Conservation (phyloP, 257 asterid genomes). For the Asclepias syriaca region DNA sequence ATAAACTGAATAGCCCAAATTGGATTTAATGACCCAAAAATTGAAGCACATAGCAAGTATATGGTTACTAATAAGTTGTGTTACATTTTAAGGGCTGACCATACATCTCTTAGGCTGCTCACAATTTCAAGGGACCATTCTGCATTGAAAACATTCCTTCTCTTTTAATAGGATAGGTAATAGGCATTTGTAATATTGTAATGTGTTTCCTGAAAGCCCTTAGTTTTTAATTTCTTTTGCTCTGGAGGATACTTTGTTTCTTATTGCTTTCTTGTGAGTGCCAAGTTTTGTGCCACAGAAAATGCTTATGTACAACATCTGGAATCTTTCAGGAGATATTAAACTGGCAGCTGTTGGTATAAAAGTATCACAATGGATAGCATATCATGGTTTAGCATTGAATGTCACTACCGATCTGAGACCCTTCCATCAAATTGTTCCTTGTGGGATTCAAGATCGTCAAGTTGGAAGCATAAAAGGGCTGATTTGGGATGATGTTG, state of each 20-base stretch:
- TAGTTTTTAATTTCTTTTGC: background rate
- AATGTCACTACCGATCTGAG: slow-evolving; percentile 64
- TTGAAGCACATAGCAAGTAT: background rate
- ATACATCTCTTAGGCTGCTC: background rate
- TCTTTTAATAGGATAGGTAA: too few relatives aligned
- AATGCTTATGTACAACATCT: slow-evolving; percentile 4
- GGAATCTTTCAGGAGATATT: slow-evolving; percentile 43
- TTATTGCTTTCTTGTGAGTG: background rate
- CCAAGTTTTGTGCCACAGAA: background rate
- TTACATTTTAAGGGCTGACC: background rate
- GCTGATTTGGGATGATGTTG: slow-evolving; percentile 31
- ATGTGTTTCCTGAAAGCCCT: background rate
- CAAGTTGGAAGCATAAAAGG: slow-evolving; percentile 69
- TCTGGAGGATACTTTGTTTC: background rate
- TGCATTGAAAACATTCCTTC: background rate
- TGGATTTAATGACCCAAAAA: background rate
- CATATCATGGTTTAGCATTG: slow-evolving; percentile 80
- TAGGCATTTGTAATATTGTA: background rate
- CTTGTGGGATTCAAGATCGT: slow-evolving; percentile 80
- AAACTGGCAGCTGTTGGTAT: slow-evolving; percentile 88
- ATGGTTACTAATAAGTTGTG: background rate
- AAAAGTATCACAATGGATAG: slow-evolving; percentile 65
- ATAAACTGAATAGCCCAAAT: background rate
- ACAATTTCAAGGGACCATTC: background rate
- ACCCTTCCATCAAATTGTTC: slow-evolving; percentile 59